These are phyloP conservation scores for Globisporangium carolinianum DNA, from an alignment of 352 stramenopile genomes.

Conservation along the genomic window DNA sequence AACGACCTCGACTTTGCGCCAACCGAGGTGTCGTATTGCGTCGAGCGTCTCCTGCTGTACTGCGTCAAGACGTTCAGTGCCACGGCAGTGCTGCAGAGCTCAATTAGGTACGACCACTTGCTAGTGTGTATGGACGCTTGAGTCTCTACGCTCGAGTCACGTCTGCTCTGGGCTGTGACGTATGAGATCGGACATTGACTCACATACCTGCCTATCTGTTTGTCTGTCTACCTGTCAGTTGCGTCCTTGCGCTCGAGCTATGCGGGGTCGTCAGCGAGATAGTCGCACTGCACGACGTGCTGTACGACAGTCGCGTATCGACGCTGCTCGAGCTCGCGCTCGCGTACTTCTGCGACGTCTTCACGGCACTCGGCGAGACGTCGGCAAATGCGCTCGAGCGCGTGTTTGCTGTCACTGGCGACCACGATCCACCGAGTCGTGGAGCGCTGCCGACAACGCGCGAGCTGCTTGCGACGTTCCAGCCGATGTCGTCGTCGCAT, in stretches of 20 bases:
- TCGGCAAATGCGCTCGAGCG: constrained; percentile 3
- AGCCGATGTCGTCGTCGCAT: constrained; percentile 1
- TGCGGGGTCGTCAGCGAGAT: constrained; percentile 53
- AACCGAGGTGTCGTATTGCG: constrained; percentile 7
- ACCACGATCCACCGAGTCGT: not conserved
- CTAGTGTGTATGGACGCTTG: no score
- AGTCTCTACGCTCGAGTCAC: no score
- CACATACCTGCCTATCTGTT: constrained; percentile 15
- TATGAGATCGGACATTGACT: constrained; percentile 4
- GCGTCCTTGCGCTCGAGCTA: constrained; percentile 59
- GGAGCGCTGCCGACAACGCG: not conserved
- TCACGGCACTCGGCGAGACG: constrained; percentile 17
- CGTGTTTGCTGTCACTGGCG: constrained; percentile 1
- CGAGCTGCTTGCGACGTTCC: constrained; percentile 11
- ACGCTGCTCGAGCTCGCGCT: constrained; percentile 16
- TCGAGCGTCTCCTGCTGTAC: constrained; percentile 9
- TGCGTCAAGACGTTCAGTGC: constrained; percentile 12
- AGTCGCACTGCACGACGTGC: constrained; percentile 11
- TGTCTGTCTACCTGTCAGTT: constrained; percentile 24
- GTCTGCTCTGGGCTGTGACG: no score
- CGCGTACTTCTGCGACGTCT: constrained; percentile 30
- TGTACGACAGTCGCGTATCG: not conserved
- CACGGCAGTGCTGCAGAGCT: constrained; percentile 6
- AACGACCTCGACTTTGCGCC: constrained; percentile 20
- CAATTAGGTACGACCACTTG: constrained; percentile 9